Evolutionary conservation across 768 basidiomycete genomes (phyloP).

Genomic region (Mrakia hoshinonis): DNA sequence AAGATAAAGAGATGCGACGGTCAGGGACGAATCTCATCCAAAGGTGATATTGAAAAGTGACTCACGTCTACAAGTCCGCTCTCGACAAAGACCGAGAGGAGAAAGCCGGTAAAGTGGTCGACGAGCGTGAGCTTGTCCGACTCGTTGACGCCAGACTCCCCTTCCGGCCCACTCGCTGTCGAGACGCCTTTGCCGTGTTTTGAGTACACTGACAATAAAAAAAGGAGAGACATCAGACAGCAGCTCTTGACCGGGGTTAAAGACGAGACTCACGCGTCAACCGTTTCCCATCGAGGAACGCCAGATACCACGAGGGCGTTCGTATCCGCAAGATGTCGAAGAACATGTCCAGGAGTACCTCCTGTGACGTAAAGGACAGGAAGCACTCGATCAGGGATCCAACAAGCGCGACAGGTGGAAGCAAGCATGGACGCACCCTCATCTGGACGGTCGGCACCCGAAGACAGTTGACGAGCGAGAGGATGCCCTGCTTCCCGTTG

Average conservation of each 20-base stretch:
- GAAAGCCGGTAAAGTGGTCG: slow-evolving; percentile 82
- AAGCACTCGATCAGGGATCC: not conserved
- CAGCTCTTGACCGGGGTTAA: not conserved
- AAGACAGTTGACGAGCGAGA: slow-evolving; percentile 72
- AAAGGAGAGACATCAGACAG: not conserved
- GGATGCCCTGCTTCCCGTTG: slow-evolving; percentile 75
- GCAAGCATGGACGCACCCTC: slow-evolving; percentile 50
- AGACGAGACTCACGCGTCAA: slow-evolving; percentile 59
- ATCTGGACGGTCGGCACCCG: slow-evolving; percentile 80
- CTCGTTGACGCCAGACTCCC: slow-evolving; percentile 31
- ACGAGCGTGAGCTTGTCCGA: slow-evolving; percentile 66
- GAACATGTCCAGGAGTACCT: slow-evolving; percentile 86
- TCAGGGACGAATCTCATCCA: no score
- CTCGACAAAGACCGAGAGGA: slow-evolving; percentile 73
- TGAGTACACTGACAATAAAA: slow-evolving; percentile 20
- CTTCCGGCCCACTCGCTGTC: slow-evolving; percentile 22
- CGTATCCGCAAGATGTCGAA: slow-evolving; percentile 88
- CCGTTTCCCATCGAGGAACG: slow-evolving; percentile 79
- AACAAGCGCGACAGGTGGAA: not conserved
- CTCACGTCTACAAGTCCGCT: slow-evolving; percentile 80
- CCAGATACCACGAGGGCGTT: slow-evolving; percentile 82
- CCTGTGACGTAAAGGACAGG: slow-evolving; percentile 48
- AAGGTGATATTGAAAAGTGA: no score
- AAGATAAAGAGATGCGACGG: no score
- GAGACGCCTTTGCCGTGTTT: slow-evolving; percentile 19